phyloP scores from a whole-genome alignment of 2,329 filamentous ascomycete genomes.

The Aspergillus arachidicola region DNA sequence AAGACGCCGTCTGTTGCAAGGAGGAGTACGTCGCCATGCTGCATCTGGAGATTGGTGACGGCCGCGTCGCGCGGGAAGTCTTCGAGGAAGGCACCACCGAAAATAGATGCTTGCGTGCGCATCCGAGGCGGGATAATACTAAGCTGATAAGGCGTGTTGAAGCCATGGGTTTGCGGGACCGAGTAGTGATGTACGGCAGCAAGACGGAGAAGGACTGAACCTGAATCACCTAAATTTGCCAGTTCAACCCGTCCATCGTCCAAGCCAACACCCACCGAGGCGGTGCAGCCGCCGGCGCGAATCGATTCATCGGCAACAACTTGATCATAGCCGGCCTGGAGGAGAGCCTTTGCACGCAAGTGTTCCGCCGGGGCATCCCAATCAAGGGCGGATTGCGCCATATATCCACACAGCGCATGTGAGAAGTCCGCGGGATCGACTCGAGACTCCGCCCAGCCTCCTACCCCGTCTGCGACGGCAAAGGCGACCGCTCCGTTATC shows the following conservation, averaged over 20 bases:
- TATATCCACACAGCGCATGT: slow-evolving; percentile 89
- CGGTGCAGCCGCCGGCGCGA: slow-evolving; percentile 84
- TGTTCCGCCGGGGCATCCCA: slow-evolving; percentile 47
- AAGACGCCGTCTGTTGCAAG: slow-evolving; percentile 94
- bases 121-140: slow-evolving; percentile 82
- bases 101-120: slow-evolving; percentile 76
- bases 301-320: slow-evolving; percentile 75
- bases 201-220: slow-evolving; percentile 82
- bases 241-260: slow-evolving; percentile 77
- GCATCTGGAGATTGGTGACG: slow-evolving; percentile 72
- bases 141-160: slow-evolving; percentile 96
- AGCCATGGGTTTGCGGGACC: slow-evolving; percentile 87
- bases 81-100: slow-evolving; percentile 78
- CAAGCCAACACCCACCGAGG: slow-evolving; percentile 78
- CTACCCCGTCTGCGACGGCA: slow-evolving; percentile 91
- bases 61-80: slow-evolving; percentile 85
- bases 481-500: slow-evolving; percentile 64
- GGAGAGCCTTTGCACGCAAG: slow-evolving; percentile 65
- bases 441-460: slow-evolving; percentile 89
- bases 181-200: slow-evolving; percentile 85
- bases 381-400: slow-evolving; percentile 74
- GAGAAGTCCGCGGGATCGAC: slow-evolving; percentile 96
- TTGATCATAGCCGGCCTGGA: slow-evolving; percentile 82
- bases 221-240: slow-evolving; percentile 94
- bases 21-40: slow-evolving; percentile 90